Base-by-base conservation (phyloP, 257 asterid species). In the Avicennia marina region DNA sequence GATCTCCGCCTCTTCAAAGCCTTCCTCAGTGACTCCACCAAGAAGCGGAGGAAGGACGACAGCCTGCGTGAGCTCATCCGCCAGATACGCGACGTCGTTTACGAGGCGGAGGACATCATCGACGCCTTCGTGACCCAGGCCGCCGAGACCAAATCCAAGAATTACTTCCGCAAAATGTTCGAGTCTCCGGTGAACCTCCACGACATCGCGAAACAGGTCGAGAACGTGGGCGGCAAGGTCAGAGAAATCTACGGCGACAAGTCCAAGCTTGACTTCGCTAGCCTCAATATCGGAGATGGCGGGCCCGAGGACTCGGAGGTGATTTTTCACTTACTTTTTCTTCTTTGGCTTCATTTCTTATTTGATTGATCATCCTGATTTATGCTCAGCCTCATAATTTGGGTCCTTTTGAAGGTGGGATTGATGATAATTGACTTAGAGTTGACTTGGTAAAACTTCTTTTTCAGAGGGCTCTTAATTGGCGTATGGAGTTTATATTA, bases 51-150 rank as follows among this genome's bases (percentile, higher is more conserved):
- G 15, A 71, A 67, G 43, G 80, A 74, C 31, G 60, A 40, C 9
- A 22, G 49, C 46, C 50, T 69, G 50, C 61, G 56, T 1, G 72
- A 71, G 51, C 60, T 70, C 2, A 77, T 71, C 33, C 56, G 63
- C 9, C 66, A 63, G 52, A 74, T 74, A 50, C 70, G 76, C n/a
- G 72, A 64, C 60, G 72, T 64, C 32, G 79, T 68, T 6, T 72
- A 76, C 58, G 72, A 75, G 48, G 81, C 72, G 1, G 75, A 71
- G 42, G 75, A 72, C 57, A 33, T 65, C 15, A 59, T 76, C 22
- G 79, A 76, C 49, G 71, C 74, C n/a, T 72, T 72, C 31, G 70
- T 69, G 2, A 69, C 80, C 0, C 75, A 64, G 52, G 72, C 72
- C 13, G 46, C 68, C 2, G 66, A 56, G 61, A 51, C 55, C 27